Base-by-base conservation (phyloP, 352 stramenopile species). In the Phytopythium aichiense region DNA sequence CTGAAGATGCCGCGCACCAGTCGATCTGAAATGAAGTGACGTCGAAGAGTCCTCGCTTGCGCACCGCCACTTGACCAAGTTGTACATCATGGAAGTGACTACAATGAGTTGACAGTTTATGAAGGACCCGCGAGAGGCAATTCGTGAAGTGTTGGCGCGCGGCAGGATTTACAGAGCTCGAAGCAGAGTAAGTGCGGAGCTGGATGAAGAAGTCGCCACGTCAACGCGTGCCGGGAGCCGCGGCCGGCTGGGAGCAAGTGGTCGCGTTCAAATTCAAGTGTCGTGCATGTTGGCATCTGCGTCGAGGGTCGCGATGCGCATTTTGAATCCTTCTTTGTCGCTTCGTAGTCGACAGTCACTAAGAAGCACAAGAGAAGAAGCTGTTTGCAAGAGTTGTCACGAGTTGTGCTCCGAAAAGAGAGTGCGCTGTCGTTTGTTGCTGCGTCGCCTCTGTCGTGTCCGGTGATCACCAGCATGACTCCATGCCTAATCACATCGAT, bases 131-230 rank as follows among this genome's bases (percentile, higher is more conserved):
- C 2, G n/a, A 30, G n/a, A 4, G n/a, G 4, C 2, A 50, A 30
- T 25, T 30, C 4, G 9, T 50, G 20, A 11, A 23, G 40, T 7
- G 43, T 7, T 4, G 23, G 11, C 30, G 15, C 20, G 18, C 30
- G 28, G n/a, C 13, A 33, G 35, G 52, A 31, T 48, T 33, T 11
- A 31, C 52, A 58, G 52, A 58, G 52, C 35, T 43, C 52, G 9
- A 22, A 50, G 11, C 40, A 37, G 23, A 22, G 33, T 40, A 13
- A 60, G 16, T 52, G 38, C 43, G 55, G 22, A 52, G 55, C 22
- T 22, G 55, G 30, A 20, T 30, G 55, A 51, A 25, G 55, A 18
- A 42, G 55, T 52, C 40, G 55, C 55, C 50, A 38, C 25, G 49
- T 55, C 49, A 25, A 55, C 16, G 49, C 13, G 49, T 38, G 16